These are phyloP conservation scores for Thoreauomyces humboldtii DNA, from an alignment of 192 early-diverging fungal species.

Conservation along the genomic window DNA sequence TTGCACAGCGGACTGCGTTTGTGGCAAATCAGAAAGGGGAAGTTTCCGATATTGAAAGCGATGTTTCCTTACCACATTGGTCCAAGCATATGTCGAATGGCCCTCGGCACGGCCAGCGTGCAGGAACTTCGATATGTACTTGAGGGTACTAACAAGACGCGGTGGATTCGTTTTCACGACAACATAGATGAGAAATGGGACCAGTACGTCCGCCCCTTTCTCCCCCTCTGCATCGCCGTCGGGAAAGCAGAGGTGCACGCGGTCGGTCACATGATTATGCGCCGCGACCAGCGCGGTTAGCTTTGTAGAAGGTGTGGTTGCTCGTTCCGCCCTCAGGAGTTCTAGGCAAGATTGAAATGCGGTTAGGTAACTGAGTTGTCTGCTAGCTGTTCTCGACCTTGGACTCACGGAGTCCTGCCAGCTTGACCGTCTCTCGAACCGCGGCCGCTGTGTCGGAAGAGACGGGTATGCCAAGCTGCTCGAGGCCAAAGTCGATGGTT, in stretches of 20 bases:
- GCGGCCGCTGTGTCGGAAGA: neutral
- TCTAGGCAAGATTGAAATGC: no score
- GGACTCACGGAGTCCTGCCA: conserved; percentile 21
- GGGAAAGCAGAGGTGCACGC: neutral
- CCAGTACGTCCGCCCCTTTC: conserved; percentile 22
- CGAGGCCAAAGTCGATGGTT: conserved; percentile 7
- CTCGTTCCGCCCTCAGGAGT: conserved; percentile 13
- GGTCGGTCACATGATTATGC: conserved; percentile 14
- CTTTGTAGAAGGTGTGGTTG: conserved; percentile 11
- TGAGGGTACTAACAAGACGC: conserved; percentile 18
- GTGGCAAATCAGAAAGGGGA: neutral
- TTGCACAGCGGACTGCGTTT: conserved; percentile 19
- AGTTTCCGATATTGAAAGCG: neutral
- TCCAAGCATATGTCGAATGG: conserved; percentile 17
- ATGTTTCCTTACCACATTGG: conserved; percentile 27
- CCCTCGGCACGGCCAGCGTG: conserved; percentile 1
- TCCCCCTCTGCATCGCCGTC: no score
- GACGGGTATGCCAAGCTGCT: conserved; percentile 13
- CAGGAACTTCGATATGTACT: conserved; percentile 17
- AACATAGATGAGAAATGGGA: conserved; percentile 25
- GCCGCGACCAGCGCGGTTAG: conserved; percentile 11
- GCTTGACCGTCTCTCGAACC: conserved; percentile 12
- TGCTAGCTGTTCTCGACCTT: no score
- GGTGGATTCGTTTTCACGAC: conserved; percentile 30
- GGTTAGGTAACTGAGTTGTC: no score